Evolutionary conservation across 441 rosid genomes (phyloP).

Genomic region (Francoa sonchifolia): DNA sequence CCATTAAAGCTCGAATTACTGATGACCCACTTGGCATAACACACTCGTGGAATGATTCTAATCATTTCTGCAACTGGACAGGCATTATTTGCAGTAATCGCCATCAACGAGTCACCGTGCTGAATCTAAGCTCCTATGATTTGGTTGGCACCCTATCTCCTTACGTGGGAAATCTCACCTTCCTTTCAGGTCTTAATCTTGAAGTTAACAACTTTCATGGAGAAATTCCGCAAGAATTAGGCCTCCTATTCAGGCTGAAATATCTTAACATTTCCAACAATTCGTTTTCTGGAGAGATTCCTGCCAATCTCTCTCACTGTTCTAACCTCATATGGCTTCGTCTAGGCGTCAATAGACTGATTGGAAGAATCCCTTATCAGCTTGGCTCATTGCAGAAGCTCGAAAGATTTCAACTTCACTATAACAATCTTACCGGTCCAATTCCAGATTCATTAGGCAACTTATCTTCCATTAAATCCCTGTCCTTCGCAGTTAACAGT

Average conservation of each 20-base stretch:
- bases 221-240: conserved; percentile 7
- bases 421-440: conserved; percentile 8
- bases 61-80: conserved; percentile 11
- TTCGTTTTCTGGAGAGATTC: conserved; percentile 9
- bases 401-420: neutral
- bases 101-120: conserved; percentile 7
- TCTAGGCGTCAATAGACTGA: neutral
- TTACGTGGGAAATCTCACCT: conserved; percentile 15
- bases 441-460: conserved; percentile 18
- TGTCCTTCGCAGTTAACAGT: conserved; percentile 1
- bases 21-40: conserved; percentile 1
- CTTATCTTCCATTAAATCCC: conserved; percentile 5
- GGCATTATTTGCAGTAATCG: conserved; percentile 4
- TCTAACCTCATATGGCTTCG: neutral
- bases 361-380: conserved; percentile 1
- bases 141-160: conserved; percentile 13
- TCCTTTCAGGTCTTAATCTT: neutral
- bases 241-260: neutral
- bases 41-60: conserved; percentile 7
- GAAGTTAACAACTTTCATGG: conserved; percentile 3
- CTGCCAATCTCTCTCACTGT: conserved; percentile 9
- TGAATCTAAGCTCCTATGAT: neutral
- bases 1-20: neutral
- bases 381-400: conserved; percentile 3
- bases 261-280: neutral